Base-by-base conservation (phyloP, 2,329 filamentous ascomycete genomes). In the Trichophyton simii region DNA sequence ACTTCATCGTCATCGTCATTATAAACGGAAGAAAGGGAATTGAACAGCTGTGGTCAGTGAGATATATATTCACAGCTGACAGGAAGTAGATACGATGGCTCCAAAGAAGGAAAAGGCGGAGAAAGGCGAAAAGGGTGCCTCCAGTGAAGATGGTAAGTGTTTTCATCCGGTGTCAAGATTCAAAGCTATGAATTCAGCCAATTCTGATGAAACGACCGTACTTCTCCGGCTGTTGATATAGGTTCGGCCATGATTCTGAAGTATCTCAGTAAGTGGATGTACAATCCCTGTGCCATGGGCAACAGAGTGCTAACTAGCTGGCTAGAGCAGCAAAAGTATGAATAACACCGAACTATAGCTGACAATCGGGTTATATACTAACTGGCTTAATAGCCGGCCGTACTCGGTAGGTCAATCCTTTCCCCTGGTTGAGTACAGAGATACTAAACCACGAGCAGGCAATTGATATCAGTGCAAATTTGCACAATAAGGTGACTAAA, bases 401-500 rank as follows among this genome's bases (percentile, higher is more conserved):
- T 82, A 82, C 67, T 82, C 80, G 11, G 80, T 80, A 66, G 61
- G 74, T 67, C 18, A 28, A 20, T 3, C 20, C 3, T 8, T 9
- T 38, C 31, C 13, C 7, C 50, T 31, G 3, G n/a, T 3, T 25
- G 3, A 18, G 44, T 1, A 31, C 15, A 6, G 5, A 13, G 3
- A 36, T 44, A 15, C 2, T 15, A 25, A 36, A 15, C 44, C 4
- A 18, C 44, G 34, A 11, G 15, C 31, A 77, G 79, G 78, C 79
- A 2, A 81, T 78, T 54, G 83, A 86, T 57, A 75, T 86, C 48
- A 83, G 81, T 60, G 75, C 79, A 11, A 86, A 86, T 70, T 73
- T 86, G 46, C 82, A 83, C 67, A 83, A 84, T 66, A 80, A 79
- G 63, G 79, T 83, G 62, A 80, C 79, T 13, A 85, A 85, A 73